Conservation (phyloP, 179 eudicot species). For the Carnegiea gigantea region DNA sequence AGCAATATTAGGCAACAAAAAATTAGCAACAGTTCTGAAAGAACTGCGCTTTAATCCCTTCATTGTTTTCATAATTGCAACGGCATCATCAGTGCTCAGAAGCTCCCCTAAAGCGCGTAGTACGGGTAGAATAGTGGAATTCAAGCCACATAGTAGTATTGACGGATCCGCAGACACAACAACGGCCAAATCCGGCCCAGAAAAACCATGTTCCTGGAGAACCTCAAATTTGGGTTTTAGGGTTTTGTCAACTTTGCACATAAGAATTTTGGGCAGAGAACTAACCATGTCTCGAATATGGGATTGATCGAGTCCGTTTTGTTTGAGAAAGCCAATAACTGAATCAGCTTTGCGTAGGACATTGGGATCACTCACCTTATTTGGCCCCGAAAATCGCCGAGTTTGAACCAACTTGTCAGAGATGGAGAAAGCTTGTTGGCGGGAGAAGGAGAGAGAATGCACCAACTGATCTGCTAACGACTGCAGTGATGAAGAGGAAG, state of each 20-base stretch:
- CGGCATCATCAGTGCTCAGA: constrained; percentile 20
- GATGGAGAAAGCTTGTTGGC: constrained; percentile 19
- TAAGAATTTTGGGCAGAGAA: constrained; percentile 12
- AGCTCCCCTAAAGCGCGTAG: constrained; percentile 13
- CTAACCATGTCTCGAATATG: constrained; percentile 27
- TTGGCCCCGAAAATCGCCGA: neutral
- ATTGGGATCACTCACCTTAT: constrained; percentile 6
- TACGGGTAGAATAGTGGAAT: constrained; percentile 11
- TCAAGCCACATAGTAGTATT: neutral
- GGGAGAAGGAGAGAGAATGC: constrained; percentile 29
- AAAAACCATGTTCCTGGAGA: constrained; percentile 25
- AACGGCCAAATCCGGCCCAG: constrained; percentile 18
- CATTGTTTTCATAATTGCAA: constrained; percentile 18
- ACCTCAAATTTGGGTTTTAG: constrained; percentile 31
- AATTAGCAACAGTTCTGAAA: neutral
- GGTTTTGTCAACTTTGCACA: constrained; percentile 24
- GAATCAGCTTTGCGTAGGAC: constrained; percentile 9
- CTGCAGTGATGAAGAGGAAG: constrained; percentile 11
- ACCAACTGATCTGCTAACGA: constrained; percentile 20
- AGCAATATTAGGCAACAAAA: constrained; percentile 24
- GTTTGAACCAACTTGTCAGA: neutral
- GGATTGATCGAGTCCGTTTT: constrained; percentile 19
- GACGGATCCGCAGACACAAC: constrained; percentile 17
- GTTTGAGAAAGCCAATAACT: constrained; percentile 18
- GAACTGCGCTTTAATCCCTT: neutral